Conservation (phyloP, 164 flowering plant species). For the Aristolochia fimbriata region DNA sequence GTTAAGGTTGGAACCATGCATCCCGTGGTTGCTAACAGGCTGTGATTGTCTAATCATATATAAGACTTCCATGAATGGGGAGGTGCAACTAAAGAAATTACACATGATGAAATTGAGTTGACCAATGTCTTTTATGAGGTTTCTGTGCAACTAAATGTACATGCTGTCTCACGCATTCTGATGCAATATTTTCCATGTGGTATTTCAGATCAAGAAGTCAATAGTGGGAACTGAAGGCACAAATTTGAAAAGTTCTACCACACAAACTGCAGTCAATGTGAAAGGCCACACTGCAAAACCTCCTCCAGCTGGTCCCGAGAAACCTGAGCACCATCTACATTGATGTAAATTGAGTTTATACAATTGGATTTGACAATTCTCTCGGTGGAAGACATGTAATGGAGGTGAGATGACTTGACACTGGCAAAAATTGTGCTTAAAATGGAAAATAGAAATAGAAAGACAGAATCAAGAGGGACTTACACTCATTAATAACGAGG, state of each 20-base stretch:
- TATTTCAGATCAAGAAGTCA: slow-evolving; percentile 1
- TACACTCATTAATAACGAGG: no score
- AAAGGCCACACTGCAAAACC: slow-evolving; percentile 1
- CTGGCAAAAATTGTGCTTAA: no score
- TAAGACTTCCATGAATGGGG: not conserved
- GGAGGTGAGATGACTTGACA: no score
- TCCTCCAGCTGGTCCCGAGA: not conserved
- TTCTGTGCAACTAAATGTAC: not conserved
- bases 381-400: no score
- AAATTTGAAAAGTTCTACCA: not conserved
- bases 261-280: not conserved
- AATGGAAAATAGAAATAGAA: no score
- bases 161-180: not conserved
- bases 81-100: not conserved
- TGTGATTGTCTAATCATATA: no score
- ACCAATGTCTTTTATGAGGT: not conserved
- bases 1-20: not conserved
- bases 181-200: not conserved
- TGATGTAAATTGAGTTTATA: no score
- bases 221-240: not conserved
- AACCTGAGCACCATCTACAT: not conserved
- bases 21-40: no score
- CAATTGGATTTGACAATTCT: no score
- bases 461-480: no score
- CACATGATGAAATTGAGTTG: not conserved